These are phyloP conservation scores for Henckelia pumila DNA, from an alignment of 257 asterid genomes.

Conservation along the genomic window DNA sequence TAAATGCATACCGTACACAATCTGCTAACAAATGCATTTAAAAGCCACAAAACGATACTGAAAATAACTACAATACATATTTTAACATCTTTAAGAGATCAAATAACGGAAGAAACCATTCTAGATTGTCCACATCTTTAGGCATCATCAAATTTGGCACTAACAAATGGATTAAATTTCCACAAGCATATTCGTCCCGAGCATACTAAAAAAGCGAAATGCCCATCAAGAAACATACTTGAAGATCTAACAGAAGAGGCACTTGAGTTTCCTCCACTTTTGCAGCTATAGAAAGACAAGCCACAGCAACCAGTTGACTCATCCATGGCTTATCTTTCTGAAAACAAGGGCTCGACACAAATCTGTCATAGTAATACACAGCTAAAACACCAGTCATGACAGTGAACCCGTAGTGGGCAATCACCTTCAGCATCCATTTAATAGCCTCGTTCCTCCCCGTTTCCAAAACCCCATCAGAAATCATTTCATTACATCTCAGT, in stretches of 20 bases:
- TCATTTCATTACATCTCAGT: slow-evolving; percentile 25
- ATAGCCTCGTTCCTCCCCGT: slow-evolving; percentile 56
- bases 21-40: not conserved
- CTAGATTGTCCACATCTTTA: not conserved
- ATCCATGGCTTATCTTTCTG: slow-evolving; percentile 95
- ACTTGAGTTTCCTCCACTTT: slow-evolving; percentile 93
- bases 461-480: slow-evolving; percentile 42
- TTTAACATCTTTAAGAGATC: not conserved
- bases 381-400: slow-evolving; percentile 40
- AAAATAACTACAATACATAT: slow-evolving; percentile 26
- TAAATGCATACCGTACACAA: not conserved
- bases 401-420: not conserved
- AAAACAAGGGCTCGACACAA: slow-evolving; percentile 51
- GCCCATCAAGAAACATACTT: slow-evolving; percentile 43
- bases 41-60: slow-evolving; percentile 28
- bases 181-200: not conserved
- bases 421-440: slow-evolving; percentile 68
- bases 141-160: not conserved
- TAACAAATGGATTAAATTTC: not conserved
- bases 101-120: not conserved
- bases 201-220: not conserved
- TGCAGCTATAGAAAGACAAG: slow-evolving; percentile 92
- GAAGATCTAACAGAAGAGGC: slow-evolving; percentile 80
- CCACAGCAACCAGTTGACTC: slow-evolving; percentile 89
- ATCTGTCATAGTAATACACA: slow-evolving; percentile 66